Conservation (phyloP, 2,329 filamentous ascomycete species). For the Capronia americana region DNA sequence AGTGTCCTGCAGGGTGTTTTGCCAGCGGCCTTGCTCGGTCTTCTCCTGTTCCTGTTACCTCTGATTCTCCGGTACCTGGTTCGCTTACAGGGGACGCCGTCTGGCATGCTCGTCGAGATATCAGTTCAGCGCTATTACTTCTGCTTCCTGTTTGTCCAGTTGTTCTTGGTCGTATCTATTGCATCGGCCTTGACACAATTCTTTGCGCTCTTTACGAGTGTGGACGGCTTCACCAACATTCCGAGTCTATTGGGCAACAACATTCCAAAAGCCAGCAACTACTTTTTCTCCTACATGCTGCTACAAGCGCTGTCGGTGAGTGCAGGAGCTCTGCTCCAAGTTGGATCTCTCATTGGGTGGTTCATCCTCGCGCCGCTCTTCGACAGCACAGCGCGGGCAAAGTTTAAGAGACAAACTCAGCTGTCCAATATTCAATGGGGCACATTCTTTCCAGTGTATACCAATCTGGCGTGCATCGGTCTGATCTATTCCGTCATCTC, state of each 20-base stretch:
- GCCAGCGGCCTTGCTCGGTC: conserved; percentile 75
- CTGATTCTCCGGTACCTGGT: conserved; percentile 77
- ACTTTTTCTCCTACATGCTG: conserved; percentile 99
- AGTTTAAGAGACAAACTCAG: conserved; percentile 83
- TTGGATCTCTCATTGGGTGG: conserved; percentile 79
- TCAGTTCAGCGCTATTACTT: conserved; percentile 95
- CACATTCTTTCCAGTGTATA: conserved; percentile 93
- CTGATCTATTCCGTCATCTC: conserved; percentile 88
- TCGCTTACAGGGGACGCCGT: conserved; percentile 78
- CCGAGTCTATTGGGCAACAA: conserved; percentile 76
- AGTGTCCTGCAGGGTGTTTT: conserved; percentile 83
- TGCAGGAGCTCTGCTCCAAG: conserved; percentile 84
- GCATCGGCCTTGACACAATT: conserved; percentile 74
- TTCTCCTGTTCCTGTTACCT: conserved; percentile 82
- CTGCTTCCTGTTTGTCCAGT: conserved; percentile 88
- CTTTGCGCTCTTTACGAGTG: conserved; percentile 66
- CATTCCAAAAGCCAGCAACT: conserved; percentile 86
- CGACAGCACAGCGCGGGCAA: conserved; percentile 80
- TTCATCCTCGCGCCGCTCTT: conserved; percentile 80
- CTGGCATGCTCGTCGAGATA: conserved; percentile 76
- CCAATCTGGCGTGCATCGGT: conserved; percentile 92
- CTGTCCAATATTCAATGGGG: conserved; percentile 86
- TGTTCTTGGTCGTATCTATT: conserved; percentile 91
- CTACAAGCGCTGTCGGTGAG: conserved; percentile 91
- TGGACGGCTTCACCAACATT: conserved; percentile 72